Percentiles rank a stretch among this genome's conserved stretches.
Evolutionary conservation across 2,329 filamentous ascomycete genomes (phyloP).

Genomic region (Fusarium papillatum): DNA sequence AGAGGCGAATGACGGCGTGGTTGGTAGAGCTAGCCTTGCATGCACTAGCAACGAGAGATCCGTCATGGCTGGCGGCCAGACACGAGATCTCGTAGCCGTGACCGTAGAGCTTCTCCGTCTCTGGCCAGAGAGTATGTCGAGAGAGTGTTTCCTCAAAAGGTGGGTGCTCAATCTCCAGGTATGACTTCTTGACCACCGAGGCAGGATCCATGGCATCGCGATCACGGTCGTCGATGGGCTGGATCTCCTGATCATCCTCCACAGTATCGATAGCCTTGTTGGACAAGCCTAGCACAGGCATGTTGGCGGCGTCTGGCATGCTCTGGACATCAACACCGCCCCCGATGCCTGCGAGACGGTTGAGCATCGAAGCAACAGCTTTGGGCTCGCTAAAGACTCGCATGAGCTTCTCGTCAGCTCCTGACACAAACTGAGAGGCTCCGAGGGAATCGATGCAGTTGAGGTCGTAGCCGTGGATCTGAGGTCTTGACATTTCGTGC

Average conservation of each 20-base stretch:
- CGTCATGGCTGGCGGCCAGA: slow-evolving; percentile 82
- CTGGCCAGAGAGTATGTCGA: slow-evolving; percentile 94
- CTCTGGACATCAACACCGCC: slow-evolving; percentile 52
- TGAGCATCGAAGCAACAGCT: slow-evolving; percentile 82
- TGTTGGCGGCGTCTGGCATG: slow-evolving; percentile 91
- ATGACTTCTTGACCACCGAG: slow-evolving; percentile 69
- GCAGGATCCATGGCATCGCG: slow-evolving; percentile 68
- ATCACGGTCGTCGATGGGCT: slow-evolving; percentile 60
- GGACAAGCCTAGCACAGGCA: slow-evolving; percentile 93
- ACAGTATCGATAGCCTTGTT: slow-evolving; percentile 87
- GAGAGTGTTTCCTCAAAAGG: slow-evolving; percentile 92
- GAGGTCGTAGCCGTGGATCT: slow-evolving; percentile 98
- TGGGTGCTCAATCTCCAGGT: slow-evolving; percentile 77
- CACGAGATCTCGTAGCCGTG: slow-evolving; percentile 98
- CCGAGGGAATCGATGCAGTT: slow-evolving; percentile 91
- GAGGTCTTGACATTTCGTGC: slow-evolving; percentile 96
- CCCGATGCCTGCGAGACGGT: slow-evolving; percentile 74
- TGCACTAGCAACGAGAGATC: slow-evolving; percentile 85
- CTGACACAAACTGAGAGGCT: slow-evolving; percentile 86
- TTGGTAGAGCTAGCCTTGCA: slow-evolving; percentile 94
- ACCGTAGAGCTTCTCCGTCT: slow-evolving; percentile 96
- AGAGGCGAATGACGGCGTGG: slow-evolving; percentile 93
- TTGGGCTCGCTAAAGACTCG: slow-evolving; percentile 94
- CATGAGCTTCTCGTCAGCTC: slow-evolving; percentile 97
- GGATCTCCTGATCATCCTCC: slow-evolving; percentile 63